Evolutionary conservation across 768 basidiomycete species (phyloP), one percentile per base, ranked within the genome.

Genomic region (Boletus subcaerulescens): DNA sequence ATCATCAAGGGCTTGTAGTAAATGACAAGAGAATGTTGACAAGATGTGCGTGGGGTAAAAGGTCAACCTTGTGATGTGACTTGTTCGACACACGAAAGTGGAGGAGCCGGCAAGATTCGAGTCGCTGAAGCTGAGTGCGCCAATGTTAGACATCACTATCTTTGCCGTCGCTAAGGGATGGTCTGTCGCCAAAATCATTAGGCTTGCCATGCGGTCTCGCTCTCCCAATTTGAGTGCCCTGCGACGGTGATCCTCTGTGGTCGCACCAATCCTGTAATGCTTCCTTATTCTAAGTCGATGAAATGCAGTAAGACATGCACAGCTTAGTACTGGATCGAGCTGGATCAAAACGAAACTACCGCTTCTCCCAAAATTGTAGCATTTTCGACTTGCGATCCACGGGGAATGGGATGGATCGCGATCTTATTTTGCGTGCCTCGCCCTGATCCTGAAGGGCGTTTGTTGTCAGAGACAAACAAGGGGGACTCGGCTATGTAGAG

Each of bases 1-100:
- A 35, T 77, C 72, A 10, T 77, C 69, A 35, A 84, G 65, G 10
- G 64, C 63, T 46, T 64, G 66, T 26, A 6, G 24, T 43, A 86
- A 64, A 42, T 76, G 62, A 5, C 60, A 57, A 40, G 73, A 60
- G 1, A 85, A 80, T n/a, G 74, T 77, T 1, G 80, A 75, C 18
- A 81, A 55, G 7, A 84, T 65, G 59, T 85, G 80, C 7, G 85
- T 86, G 5, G 82, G 82, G 58, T 91, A 92, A 70, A 86, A 92
- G 14, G 76, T 67, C 24, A 91, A 60, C 71, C 89, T 92, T 10
- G 74, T 66, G 46, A 81, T 68, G 60, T 80, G 80, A 48, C 59
- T 43, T 65, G 20, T 46, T 47, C 44, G 58, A 36, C 38, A 20
- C 29, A 53, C n/a, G 13, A 18, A 48, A 44, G 17, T 20, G 18